Evolutionary conservation across 495 filamentous ascomycete species (phyloP).

Genomic region (Aspergillus avenaceus): DNA sequence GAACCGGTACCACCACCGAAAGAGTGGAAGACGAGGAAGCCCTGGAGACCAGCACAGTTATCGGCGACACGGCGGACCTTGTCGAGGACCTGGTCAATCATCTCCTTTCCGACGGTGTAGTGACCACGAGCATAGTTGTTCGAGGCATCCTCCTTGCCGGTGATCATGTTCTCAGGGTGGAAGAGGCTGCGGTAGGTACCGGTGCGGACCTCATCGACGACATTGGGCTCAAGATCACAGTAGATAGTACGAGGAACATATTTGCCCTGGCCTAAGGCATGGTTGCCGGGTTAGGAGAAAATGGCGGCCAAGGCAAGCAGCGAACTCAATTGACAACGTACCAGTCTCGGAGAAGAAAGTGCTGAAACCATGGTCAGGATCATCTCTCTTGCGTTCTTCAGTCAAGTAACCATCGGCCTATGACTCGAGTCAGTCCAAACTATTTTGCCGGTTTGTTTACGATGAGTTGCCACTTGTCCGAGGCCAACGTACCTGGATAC

Average conservation of each 20-base stretch:
- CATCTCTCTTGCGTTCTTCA: conserved; percentile 94
- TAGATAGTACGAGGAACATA: conserved; percentile 99
- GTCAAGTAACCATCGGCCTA: conserved; percentile 99
- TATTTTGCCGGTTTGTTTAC: not conserved
- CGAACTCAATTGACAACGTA: conserved; percentile 46
- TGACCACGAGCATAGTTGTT: conserved; percentile 99
- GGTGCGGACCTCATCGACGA: conserved; percentile 98
- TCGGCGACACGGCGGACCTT: conserved; percentile 94
- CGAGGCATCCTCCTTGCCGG: conserved; percentile 98
- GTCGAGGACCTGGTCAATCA: conserved; percentile 95
- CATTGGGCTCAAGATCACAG: conserved; percentile 99
- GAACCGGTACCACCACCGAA: conserved; percentile 99
- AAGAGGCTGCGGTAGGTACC: conserved; percentile 93
- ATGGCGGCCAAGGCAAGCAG: not conserved
- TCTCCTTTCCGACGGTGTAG: conserved; percentile 98
- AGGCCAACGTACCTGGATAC: conserved; percentile 77
- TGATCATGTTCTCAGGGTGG: conserved; percentile 99
- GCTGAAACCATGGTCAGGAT: conserved; percentile 96
- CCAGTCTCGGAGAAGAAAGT: conserved; percentile 99
- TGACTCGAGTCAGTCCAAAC: not conserved
- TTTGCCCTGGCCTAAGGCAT: conserved; percentile 79
- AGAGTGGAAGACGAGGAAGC: conserved; percentile 99
- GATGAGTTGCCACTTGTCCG: not conserved
- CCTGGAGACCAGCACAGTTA: conserved; percentile 95
- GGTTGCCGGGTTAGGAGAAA: conserved; percentile 15